Percentiles rank a stretch among this genome's conserved stretches.
phyloP scores from a whole-genome alignment of 306 rosid species.

The Dalbergia oliveri region DNA sequence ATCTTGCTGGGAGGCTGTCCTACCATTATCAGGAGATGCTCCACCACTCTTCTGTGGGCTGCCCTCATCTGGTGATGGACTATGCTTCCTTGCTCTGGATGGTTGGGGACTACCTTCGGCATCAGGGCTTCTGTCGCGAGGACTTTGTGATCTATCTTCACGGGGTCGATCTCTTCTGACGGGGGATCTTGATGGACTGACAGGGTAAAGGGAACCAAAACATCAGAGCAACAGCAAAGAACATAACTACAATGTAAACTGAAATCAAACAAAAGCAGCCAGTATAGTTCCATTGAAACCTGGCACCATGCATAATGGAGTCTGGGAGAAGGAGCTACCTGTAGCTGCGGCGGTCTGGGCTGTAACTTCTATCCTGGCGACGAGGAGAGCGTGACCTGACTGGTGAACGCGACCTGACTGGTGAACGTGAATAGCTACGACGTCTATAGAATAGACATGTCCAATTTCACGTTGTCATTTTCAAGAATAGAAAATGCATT shows the following conservation, averaged over 20 bases:
- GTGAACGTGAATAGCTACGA: constrained; percentile 66
- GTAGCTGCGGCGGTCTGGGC: constrained; percentile 61
- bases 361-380: constrained; percentile 66
- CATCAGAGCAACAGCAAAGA: neutral
- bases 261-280: neutral
- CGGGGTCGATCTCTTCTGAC: constrained; percentile 63
- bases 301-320: neutral
- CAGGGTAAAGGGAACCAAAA: neutral
- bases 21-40: constrained; percentile 58
- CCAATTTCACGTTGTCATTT: neutral
- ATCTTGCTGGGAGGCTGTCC: constrained; percentile 50
- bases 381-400: constrained; percentile 60
- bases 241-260: neutral
- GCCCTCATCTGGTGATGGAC: constrained; percentile 61
- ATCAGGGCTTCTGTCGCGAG: constrained; percentile 52
- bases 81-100: constrained; percentile 61
- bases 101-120: constrained; percentile 50
- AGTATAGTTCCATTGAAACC: neutral
- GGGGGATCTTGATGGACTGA: constrained; percentile 82
- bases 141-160: constrained; percentile 65
- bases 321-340: constrained; percentile 47
- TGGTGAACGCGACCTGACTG: constrained; percentile 59
- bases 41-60: constrained; percentile 59
- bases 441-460: constrained; percentile 48
- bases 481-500: constrained; percentile 14